Conservation (phyloP, 768 basidiomycete genomes). For the Lactifluus piperatus region DNA sequence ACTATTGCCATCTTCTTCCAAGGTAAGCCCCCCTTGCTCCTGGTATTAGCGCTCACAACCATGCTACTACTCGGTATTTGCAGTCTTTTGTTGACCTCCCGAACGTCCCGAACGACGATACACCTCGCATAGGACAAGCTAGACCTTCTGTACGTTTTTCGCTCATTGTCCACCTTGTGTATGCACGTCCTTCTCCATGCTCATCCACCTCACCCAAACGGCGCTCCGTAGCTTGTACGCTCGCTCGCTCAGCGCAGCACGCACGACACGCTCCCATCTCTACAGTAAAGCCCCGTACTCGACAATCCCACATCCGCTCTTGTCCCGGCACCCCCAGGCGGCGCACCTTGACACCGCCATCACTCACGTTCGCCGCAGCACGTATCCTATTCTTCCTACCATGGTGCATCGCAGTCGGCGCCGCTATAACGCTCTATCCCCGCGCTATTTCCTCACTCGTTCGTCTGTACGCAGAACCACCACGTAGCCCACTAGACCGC, state of each 20-base stretch:
- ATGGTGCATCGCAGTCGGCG: conserved; percentile 18
- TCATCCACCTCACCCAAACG: background rate
- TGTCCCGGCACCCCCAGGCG: background rate
- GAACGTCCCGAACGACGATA: conserved; percentile 1
- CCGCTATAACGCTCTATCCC: no score
- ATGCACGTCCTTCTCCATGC: no score
- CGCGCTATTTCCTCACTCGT: conserved; percentile 4
- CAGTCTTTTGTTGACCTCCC: conserved; percentile 9
- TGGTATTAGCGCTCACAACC: no score
- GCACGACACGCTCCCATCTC: background rate
- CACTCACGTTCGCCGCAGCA: background rate
- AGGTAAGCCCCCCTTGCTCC: background rate
- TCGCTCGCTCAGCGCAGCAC: background rate
- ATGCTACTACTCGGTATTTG: no score
- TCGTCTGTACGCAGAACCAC: background rate
- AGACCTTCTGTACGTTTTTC: background rate
- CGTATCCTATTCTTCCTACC: conserved; percentile 13
- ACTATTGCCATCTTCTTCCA: background rate
- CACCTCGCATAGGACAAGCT: background rate
- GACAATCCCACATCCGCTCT: background rate
- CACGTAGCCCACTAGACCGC: conserved; percentile 12
- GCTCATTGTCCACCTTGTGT: no score
- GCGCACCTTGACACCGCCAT: background rate
- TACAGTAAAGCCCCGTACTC: background rate
- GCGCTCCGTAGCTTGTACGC: background rate